phyloP scores from a whole-genome alignment of 495 filamentous ascomycete genomes.

The Podospora conica region DNA sequence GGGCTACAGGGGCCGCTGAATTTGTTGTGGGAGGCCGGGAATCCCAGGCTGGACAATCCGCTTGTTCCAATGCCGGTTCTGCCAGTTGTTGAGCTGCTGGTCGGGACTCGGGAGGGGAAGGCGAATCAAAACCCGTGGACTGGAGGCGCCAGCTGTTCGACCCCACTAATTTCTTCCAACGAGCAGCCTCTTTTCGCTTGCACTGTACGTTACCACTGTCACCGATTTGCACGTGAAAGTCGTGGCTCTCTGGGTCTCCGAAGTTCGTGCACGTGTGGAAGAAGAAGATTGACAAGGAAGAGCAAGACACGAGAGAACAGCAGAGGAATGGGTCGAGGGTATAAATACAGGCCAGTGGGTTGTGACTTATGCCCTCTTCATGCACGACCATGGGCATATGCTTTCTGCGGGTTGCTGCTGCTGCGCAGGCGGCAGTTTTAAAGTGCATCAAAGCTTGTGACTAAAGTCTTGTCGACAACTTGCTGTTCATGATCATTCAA shows the following conservation, averaged over 20 bases:
- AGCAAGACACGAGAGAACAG: no score
- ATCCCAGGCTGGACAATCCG: neutral
- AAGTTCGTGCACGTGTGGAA: neutral
- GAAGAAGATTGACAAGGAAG: neutral
- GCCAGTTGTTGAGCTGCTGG: slow-evolving; percentile 7
- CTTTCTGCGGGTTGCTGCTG: no score
- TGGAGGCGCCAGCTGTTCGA: neutral
- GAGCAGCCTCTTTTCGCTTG: neutral
- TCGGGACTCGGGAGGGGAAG: neutral
- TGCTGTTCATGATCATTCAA: neutral
- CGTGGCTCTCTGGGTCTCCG: neutral
- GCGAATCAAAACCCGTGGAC: neutral
- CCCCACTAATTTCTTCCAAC: neutral
- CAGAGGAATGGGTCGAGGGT: neutral
- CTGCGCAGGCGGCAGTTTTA: no score
- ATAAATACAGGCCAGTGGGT: neutral
- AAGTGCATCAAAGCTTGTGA: no score
- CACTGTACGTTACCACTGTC: neutral
- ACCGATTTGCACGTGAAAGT: slow-evolving; percentile 19
- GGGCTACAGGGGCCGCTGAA: neutral
- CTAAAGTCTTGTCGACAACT: neutral
- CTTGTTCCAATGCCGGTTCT: neutral
- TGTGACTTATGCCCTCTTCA: neutral
- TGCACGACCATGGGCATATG: neutral
- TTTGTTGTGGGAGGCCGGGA: slow-evolving; percentile 2